Conservation (phyloP, 192 early-diverging fungal species). For the Powellomyces hirtus region DNA sequence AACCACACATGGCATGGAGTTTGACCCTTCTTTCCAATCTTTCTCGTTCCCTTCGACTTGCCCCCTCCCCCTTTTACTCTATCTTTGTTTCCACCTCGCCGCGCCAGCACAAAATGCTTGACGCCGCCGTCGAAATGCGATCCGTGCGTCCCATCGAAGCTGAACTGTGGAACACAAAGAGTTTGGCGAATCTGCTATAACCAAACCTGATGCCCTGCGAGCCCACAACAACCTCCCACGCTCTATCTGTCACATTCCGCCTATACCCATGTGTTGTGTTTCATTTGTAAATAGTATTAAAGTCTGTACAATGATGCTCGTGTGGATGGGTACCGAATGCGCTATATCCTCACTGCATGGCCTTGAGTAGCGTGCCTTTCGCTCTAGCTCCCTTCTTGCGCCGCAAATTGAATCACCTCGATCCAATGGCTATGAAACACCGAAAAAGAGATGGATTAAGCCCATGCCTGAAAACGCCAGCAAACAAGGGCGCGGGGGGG, state of each 20-base stretch:
- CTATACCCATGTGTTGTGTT: too few species aligned
- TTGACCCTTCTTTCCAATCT: not conserved
- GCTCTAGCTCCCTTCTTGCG: too few species aligned
- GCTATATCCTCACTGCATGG: too few species aligned
- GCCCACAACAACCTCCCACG: too few species aligned
- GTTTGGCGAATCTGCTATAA: not conserved
- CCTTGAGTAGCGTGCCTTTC: too few species aligned
- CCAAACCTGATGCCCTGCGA: too few species aligned
- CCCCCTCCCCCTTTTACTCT: not conserved
- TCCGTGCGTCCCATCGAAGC: not conserved
- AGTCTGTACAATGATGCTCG: too few species aligned
- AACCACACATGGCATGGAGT: too few species aligned
- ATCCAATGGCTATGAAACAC: not conserved
- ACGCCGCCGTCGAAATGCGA: not conserved
- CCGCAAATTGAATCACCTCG: not conserved
- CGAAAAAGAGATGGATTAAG: not conserved
- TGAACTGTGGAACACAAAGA: slow-evolving; percentile 3
- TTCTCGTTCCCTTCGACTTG: not conserved
- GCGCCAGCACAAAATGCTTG: not conserved
- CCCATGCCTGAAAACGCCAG: not conserved
- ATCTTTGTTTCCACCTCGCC: not conserved
- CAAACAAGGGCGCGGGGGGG: too few species aligned
- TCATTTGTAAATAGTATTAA: too few species aligned
- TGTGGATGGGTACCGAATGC: too few species aligned
- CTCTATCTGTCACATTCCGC: too few species aligned